These are phyloP conservation scores for Taiozyma sp. DNA, from an alignment of 1,139 yeast genomes.

Conservation along the genomic window DNA sequence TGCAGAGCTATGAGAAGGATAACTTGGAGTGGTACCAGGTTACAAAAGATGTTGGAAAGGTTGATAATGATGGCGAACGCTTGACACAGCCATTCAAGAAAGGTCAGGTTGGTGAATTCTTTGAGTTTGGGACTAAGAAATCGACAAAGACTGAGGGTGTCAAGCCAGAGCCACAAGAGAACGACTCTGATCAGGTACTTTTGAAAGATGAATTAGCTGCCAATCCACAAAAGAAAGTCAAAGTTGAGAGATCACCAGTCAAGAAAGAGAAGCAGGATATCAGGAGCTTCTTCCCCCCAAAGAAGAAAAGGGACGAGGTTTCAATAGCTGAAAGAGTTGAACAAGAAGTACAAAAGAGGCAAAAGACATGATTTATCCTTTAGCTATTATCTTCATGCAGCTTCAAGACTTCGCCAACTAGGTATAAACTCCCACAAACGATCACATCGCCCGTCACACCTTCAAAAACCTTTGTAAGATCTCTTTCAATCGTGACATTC, in stretches of 20 bases:
- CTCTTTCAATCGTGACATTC: slow-evolving; percentile 24
- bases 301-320: slow-evolving; percentile 1
- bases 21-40: slow-evolving; percentile 52
- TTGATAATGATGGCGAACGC: slow-evolving; percentile 41
- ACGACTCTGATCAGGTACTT: background rate
- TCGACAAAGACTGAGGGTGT: background rate
- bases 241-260: background rate
- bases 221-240: background rate
- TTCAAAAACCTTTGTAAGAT: slow-evolving; percentile 16
- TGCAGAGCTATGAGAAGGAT: slow-evolving; percentile 37
- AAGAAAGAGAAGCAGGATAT: slow-evolving; percentile 1
- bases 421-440: slow-evolving; percentile 74
- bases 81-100: slow-evolving; percentile 37
- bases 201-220: background rate
- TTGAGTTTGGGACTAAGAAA: slow-evolving; percentile 7
- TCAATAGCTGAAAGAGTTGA: background rate
- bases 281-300: background rate
- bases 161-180: slow-evolving; percentile 3
- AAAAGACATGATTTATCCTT: background rate
- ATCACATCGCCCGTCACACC: slow-evolving; percentile 31
- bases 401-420: slow-evolving; percentile 64
- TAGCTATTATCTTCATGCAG: slow-evolving; percentile 19
- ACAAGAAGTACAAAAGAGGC: background rate
- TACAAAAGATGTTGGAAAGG: slow-evolving; percentile 58
- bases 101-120: slow-evolving; percentile 15